Base-by-base conservation (phyloP, 148 eudicot genomes). In the Dysphania ambrosioides region DNA sequence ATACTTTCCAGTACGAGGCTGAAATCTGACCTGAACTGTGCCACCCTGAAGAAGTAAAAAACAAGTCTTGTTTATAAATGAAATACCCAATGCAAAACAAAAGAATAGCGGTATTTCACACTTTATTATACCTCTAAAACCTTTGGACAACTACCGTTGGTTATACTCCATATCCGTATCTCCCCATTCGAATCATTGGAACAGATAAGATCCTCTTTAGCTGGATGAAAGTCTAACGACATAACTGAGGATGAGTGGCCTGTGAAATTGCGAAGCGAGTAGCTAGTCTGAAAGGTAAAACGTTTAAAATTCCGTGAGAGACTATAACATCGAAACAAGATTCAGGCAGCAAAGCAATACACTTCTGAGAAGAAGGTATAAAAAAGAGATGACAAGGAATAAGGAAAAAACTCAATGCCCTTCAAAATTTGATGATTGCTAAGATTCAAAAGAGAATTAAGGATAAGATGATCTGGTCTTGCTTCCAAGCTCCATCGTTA, bases 201-300 rank as follows among this genome's bases (percentile, higher is more conserved):
- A 70, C 82, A 78, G 56, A 85, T 85, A 66, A 85, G 77, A 51
- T 85, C 88, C 19, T 85, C 84, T 53, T 83, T 79, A 63, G 72
- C 80, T 61, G 88, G 88, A 78, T 85, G 86, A 72, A 83, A 85
- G 71, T 85, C 88, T 72, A 85, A 70, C 51, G 88, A 85, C 78
- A 78, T 76, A 34, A 83, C 86, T 18, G 88, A 69, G 66, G 86
- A 66, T 31, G 84, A 82, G 76, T 85, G 88, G 26, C 88, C 88
- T 2, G 79, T 80, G 76, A 85, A 85, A 82, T 81, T 85, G 24
- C 88, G 75, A 47, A 85, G 84, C 29, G 88, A 85, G 66, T 85
- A 85, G 38, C 86, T 84, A 24, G 84, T 78, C 88, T 85, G 88
- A 81, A 85, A 81, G 12, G 1, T 29, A 34, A 62, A 36, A 23